A percentile compares a stretch with the other conserved stretches of the same genome.
Conservation (phyloP, 768 basidiomycete species). For the Mycena capillaripes region DNA sequence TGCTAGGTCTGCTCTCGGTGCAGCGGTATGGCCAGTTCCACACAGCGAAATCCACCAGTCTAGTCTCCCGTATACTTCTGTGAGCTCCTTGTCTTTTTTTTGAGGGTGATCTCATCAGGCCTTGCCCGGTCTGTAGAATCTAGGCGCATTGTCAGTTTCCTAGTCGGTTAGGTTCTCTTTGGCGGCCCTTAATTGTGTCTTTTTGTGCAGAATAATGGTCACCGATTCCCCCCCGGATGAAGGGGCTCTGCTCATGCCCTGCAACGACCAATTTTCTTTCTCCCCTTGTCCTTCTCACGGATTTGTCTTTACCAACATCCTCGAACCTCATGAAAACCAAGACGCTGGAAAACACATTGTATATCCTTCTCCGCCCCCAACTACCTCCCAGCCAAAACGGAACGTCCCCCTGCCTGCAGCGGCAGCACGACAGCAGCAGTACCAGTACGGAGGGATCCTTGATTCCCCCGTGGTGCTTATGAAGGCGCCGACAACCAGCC, state of each 20-base stretch:
- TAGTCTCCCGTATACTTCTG: constrained; percentile 25
- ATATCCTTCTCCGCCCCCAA: constrained; percentile 36
- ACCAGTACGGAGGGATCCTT: constrained; percentile 31
- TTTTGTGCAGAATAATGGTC: constrained; percentile 33
- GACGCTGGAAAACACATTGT: constrained; percentile 15
- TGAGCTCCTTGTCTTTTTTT: constrained; percentile 7
- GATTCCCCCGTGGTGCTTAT: constrained; percentile 32
- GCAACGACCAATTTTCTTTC: constrained; percentile 30
- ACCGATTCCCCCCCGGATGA: constrained; percentile 12
- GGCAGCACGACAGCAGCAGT: not conserved
- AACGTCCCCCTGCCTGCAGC: constrained; percentile 31
- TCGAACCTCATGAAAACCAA: constrained; percentile 15
- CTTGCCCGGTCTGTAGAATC: constrained; percentile 12
- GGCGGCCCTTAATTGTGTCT: constrained; percentile 16
- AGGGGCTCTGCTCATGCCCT: constrained; percentile 11
- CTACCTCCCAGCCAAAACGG: constrained; percentile 24
- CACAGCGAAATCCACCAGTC: not conserved
- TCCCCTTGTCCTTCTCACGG: constrained; percentile 31
- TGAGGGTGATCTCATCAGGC: constrained; percentile 8
- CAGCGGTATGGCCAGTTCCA: constrained; percentile 23
- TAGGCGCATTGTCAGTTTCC: constrained; percentile 29
- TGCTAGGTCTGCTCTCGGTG: not conserved
- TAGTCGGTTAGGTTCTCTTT: not conserved
- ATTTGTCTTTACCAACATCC: constrained; percentile 32
- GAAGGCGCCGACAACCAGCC: constrained; percentile 6